A percentile compares a stretch with the other conserved stretches of the same genome.
phyloP scores from a whole-genome alignment of 768 basidiomycete genomes.

The Suillus weaverae region DNA sequence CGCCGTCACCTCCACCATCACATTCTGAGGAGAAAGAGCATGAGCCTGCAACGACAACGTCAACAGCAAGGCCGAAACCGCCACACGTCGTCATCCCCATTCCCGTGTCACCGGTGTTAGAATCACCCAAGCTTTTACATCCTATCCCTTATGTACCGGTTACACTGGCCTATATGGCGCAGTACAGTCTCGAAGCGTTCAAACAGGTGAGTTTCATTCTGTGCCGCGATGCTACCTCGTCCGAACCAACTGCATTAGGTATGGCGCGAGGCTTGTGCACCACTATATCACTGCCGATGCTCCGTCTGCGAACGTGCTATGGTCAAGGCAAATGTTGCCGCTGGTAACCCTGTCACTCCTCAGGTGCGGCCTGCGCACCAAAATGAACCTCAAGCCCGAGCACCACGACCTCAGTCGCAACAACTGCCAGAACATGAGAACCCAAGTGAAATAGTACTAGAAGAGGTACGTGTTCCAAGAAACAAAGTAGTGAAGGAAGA shows the following conservation, averaged over 20 bases:
- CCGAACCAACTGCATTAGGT: constrained; percentile 39
- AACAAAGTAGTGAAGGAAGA: constrained; percentile 11
- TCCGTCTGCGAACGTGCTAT: constrained; percentile 72
- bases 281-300: constrained; percentile 71
- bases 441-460: constrained; percentile 24
- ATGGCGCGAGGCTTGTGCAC: constrained; percentile 74
- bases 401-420: constrained; percentile 15
- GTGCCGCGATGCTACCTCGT: background rate
- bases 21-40: constrained; percentile 34
- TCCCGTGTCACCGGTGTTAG: constrained; percentile 59
- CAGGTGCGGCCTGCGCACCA: constrained; percentile 25
- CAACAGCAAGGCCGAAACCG: constrained; percentile 19
- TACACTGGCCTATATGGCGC: constrained; percentile 53
- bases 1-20: constrained; percentile 68
- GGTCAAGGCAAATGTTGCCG: constrained; percentile 46
- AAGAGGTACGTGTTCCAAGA: constrained; percentile 25
- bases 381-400: constrained; percentile 15
- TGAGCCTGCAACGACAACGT: constrained; percentile 21
- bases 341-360: constrained; percentile 34
- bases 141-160: constrained; percentile 71
- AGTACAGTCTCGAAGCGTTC: constrained; percentile 58
- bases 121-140: constrained; percentile 58
- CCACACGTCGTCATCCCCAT: constrained; percentile 36
- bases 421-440: constrained; percentile 16
- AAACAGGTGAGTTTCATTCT: constrained; percentile 44